These are phyloP conservation scores for Xylaria sp. DNA, from an alignment of 495 filamentous ascomycete genomes.

Conservation along the genomic window DNA sequence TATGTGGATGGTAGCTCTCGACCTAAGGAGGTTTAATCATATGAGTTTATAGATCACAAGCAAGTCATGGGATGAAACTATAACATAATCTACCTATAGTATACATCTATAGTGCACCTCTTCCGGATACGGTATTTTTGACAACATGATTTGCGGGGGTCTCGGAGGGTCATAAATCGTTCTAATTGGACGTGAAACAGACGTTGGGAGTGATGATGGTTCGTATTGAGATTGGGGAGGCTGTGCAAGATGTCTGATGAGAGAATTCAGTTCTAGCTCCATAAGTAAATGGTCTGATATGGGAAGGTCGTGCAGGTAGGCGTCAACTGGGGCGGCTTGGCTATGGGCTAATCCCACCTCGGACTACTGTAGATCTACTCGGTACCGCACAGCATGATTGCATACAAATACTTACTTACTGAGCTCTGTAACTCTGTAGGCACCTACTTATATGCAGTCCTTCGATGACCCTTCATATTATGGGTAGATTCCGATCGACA, in stretches of 20 bases:
- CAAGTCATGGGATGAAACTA: background rate
- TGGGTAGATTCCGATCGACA: background rate
- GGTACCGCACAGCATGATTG: background rate
- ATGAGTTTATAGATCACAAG: background rate
- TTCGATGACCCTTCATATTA: background rate
- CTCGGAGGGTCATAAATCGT: background rate
- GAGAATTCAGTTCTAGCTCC: background rate
- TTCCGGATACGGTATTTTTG: background rate
- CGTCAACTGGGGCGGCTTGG: conserved; percentile 14
- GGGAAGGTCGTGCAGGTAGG: conserved; percentile 11
- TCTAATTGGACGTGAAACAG: conserved; percentile 13
- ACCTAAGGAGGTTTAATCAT: background rate
- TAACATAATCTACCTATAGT: background rate
- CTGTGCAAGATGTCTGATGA: conserved; percentile 11
- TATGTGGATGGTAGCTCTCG: background rate
- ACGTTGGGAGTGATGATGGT: background rate
- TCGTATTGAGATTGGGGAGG: conserved; percentile 25
- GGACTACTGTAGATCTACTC: background rate
- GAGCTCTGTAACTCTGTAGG: too few species aligned
- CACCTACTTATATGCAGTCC: too few species aligned
- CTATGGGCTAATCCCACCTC: conserved; percentile 18
- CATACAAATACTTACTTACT: background rate
- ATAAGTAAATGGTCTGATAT: background rate
- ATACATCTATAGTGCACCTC: background rate
- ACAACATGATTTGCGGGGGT: background rate